phyloP scores from a whole-genome alignment of 495 filamentous ascomycete species.

The Penicillium pulvis region DNA sequence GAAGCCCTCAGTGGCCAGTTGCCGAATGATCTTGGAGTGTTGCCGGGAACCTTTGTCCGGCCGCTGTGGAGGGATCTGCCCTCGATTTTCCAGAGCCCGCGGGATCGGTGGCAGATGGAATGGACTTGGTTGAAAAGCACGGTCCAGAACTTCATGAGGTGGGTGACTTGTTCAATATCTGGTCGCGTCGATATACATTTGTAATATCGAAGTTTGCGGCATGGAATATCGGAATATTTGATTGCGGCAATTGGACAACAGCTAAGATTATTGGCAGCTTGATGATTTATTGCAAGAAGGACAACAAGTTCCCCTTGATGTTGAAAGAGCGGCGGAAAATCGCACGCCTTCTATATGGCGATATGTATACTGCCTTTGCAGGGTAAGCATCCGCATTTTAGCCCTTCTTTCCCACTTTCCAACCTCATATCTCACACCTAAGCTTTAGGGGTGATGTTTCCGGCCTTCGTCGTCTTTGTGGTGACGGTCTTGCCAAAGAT shows the following conservation, averaged over 20 bases:
- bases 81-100: conserved; percentile 52
- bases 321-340: conserved; percentile 45
- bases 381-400: conserved; percentile 40
- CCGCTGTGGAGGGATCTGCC: conserved; percentile 59
- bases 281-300: conserved; percentile 41
- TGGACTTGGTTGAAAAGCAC: conserved; percentile 46
- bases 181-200: neutral
- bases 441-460: conserved; percentile 55
- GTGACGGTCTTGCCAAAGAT: conserved; percentile 56
- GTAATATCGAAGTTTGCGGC: neutral
- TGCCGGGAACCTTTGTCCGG: conserved; percentile 60
- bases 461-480: conserved; percentile 60
- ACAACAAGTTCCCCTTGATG: conserved; percentile 38
- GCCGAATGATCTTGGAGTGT: conserved; percentile 55
- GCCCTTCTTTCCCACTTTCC: neutral
- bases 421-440: conserved; percentile 4
- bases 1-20: conserved; percentile 29
- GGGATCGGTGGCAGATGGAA: conserved; percentile 48
- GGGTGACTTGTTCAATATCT: conserved; percentile 6
- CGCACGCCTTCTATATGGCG: conserved; percentile 57
- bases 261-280: conserved; percentile 41
- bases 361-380: conserved; percentile 75
- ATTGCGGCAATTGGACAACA: neutral
- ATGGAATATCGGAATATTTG: neutral
- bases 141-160: conserved; percentile 46